A percentile compares a stretch with the other conserved stretches of the same genome.
Evolutionary conservation across 371 early-diverging fungal genomes (phyloP).

Genomic region (Nematocida homosporus): DNA sequence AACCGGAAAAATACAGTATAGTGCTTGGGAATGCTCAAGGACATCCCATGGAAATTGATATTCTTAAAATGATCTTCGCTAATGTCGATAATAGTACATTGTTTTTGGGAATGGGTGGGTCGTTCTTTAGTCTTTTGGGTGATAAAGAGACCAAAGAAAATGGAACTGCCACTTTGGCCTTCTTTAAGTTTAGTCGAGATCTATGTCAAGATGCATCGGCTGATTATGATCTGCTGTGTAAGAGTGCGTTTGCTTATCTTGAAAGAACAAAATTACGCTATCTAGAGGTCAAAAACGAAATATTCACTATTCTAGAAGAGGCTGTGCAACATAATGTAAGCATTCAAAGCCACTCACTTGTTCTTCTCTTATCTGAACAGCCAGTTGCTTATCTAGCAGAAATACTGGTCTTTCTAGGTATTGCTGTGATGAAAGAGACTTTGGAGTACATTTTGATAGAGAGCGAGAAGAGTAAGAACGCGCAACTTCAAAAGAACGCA

Average conservation of each 20-base stretch:
- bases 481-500: conserved; percentile 36
- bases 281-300: conserved; percentile 46
- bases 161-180: conserved; percentile 6
- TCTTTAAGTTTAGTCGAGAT: conserved; percentile 16
- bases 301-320: conserved; percentile 44
- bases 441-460: conserved; percentile 29
- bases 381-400: conserved; percentile 34
- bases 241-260: conserved; percentile 22
- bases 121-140: conserved; percentile 6
- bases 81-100: conserved; percentile 43
- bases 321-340: not conserved
- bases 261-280: conserved; percentile 10
- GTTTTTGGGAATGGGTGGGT: conserved; percentile 30
- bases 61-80: conserved; percentile 14
- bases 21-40: conserved; percentile 9
- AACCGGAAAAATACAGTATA: conserved; percentile 46
- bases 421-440: not conserved
- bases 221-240: conserved; percentile 47
- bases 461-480: conserved; percentile 31
- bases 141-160: conserved; percentile 5
- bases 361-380: conserved; percentile 45
- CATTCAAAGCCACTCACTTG: not conserved
- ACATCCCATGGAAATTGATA: conserved; percentile 19
- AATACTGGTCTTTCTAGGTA: conserved; percentile 21
- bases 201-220: conserved; percentile 11